Evolutionary conservation across 2,329 filamentous ascomycete species (phyloP), one percentile per base, ranked within the genome.

Genomic region (Ceratocystis destructans): DNA sequence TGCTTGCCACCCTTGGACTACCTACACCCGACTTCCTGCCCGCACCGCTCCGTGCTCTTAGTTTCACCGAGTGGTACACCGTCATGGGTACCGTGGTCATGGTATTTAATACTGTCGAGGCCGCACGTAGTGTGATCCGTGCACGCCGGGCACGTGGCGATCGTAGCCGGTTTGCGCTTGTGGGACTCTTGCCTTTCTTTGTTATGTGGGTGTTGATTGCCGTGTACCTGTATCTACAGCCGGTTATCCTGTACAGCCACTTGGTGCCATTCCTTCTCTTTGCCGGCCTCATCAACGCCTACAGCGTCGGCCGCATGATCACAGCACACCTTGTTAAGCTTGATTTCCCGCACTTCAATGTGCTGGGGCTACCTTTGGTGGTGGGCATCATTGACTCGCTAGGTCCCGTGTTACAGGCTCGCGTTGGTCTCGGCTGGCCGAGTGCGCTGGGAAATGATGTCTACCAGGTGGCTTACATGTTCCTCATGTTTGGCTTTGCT

Each of bases 271-370:
- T 99, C 75, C 81, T 87, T 70, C 81, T 97, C 74, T 96, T 94
- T 74, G 87, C 88, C 53, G 92, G 92, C 66, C 79, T 97, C 67
- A 82, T 96, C 73, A 97, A 97, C 74, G 92, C 94, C 69, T 97
- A 96, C 79, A 89, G 88, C 64, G 93, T 97, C 67, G 93, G 93
- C 5, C 88, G 92, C 75, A 96, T 97, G 79, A 97, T 97, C 76
- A 90, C 90, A 55, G 92, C 92, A 0, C 94, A 99, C 76, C 81
- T 99, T 22, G 90, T 93, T 68, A 89, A 93, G 76, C 83, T 89
- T 53, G 82, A 83, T 12, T 99, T 96, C 78, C 94, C 94, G 5
- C 95, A 93, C 80, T 86, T 86, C 76, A 97, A 97, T 75, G 84
- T 96, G 20, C 80, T 97, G 61, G 82, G 87, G 53, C 75, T 92